Evolutionary conservation across 1,139 yeast genomes (phyloP), one percentile per base, ranked within the genome.

Genomic region (Suhomyces wounanorum): DNA sequence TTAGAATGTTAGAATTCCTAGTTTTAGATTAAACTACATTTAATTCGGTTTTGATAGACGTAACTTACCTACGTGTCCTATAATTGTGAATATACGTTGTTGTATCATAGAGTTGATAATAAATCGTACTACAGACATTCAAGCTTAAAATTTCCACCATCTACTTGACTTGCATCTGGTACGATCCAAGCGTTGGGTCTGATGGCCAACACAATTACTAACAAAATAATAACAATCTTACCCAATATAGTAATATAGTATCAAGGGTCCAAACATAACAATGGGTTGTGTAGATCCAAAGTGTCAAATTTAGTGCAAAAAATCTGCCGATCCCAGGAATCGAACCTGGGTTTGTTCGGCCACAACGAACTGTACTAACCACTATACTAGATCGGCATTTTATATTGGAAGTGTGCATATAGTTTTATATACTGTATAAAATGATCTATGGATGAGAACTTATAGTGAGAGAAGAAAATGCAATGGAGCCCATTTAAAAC

Each of bases 341-440:
- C 75, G 75, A 70, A 72, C 75, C 65, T 72, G 75, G 75, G 75
- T 70, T 64, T 65, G 69, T 63, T 70, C 75, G 72, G 75, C 75
- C 76, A 71, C 76, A 71, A 71, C 72, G 75, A 70, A 64, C 69
- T 69, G 75, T 71, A 71, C 75, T 70, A 58, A 70, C 75, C 75
- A 70, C 75, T 70, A 70, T 70, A 70, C 75, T 68, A 70, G 73
- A 67, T 68, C 74, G 72, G 75, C 74, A 36, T 56, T 47, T 30
- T 10, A 40, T 26, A 33, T 14, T 3, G 6, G 18, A 1, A 1
- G 23, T 23, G 18, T 1, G 41, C 41, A n/a, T 30, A 16, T 16
- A n/a, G 25, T n/a, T 4, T 30, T 5, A 13, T 30, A 30, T 30
- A 10, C n/a, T 11, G 23, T 6, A 6, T 21, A 6, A 21, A 21